Conservation (phyloP, 2,329 filamentous ascomycete species). For the Clathrospora elynae region DNA sequence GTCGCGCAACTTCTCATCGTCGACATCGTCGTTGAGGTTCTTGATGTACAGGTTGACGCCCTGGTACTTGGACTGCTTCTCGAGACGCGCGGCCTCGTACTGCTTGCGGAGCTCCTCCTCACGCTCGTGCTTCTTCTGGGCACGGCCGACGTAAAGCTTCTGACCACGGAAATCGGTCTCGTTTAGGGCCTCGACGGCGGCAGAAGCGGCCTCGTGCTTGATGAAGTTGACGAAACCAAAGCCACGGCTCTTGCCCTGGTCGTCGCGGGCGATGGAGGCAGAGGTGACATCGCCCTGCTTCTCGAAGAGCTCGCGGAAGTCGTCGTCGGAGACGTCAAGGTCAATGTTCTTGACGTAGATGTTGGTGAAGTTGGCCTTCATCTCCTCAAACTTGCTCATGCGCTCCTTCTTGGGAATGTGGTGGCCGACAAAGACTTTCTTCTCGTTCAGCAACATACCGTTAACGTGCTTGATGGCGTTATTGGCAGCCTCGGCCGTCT, state of each 20-base stretch:
- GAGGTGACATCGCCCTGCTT: constrained; percentile 93
- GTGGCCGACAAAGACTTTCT: constrained; percentile 99
- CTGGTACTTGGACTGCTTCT: constrained; percentile 99
- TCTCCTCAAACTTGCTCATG: constrained; percentile 99
- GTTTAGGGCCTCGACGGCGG: constrained; percentile 90
- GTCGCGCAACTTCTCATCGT: constrained; percentile 95
- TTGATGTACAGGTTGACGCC: constrained; percentile 99
- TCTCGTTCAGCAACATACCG: constrained; percentile 99
- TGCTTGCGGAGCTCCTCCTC: constrained; percentile 99
- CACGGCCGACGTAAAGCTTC: constrained; percentile 96
- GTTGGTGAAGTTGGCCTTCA: constrained; percentile 99
- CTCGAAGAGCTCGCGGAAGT: constrained; percentile 93
- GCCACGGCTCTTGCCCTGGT: constrained; percentile 86
- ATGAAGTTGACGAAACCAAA: constrained; percentile 97
- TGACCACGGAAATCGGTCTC: constrained; percentile 90
- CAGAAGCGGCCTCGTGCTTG: constrained; percentile 82
- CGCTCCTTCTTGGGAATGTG: constrained; percentile 99
- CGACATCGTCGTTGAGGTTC: constrained; percentile 95
- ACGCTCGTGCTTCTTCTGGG: constrained; percentile 99
- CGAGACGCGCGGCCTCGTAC: constrained; percentile 94
- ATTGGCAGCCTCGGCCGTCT: constrained; percentile 95
- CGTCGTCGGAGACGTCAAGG: constrained; percentile 81
- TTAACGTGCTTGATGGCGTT: constrained; percentile 99
- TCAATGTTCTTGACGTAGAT: constrained; percentile 99
- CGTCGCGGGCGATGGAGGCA: constrained; percentile 89